A percentile compares a stretch with the other conserved stretches of the same genome.
phyloP scores from a whole-genome alignment of 805 yeast species.

The Pichia cephalocereana region DNA sequence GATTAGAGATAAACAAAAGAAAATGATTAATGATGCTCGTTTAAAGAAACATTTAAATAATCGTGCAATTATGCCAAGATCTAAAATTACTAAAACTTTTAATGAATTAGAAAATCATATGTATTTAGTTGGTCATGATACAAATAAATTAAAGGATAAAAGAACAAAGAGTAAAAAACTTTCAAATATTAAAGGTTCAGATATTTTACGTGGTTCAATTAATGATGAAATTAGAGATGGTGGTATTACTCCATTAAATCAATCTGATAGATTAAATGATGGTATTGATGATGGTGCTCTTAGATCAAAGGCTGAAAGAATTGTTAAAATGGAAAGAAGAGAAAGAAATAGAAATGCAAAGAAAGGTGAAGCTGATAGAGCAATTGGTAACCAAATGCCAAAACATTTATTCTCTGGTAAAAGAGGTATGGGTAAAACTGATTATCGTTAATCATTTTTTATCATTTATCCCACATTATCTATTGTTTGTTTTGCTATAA shows the following conservation, averaged over 20 bases:
- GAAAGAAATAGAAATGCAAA: slow-evolving; percentile 88
- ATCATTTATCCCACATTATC: neutral
- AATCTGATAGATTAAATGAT: slow-evolving; percentile 74
- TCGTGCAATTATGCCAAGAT: slow-evolving; percentile 83
- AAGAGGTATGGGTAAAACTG: slow-evolving; percentile 91
- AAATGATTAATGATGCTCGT: slow-evolving; percentile 83
- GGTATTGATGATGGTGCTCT: slow-evolving; percentile 78
- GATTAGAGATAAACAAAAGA: slow-evolving; percentile 93
- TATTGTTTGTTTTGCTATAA: neutral
- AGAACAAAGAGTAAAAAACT: slow-evolving; percentile 13
- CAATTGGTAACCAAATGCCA: slow-evolving; percentile 73
- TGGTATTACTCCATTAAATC: slow-evolving; percentile 34
- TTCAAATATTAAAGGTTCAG: slow-evolving; percentile 59
- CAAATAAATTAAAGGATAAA: slow-evolving; percentile 47
- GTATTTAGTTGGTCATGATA: slow-evolving; percentile 85
- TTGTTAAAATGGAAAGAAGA: slow-evolving; percentile 84
- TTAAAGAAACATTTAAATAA: slow-evolving; percentile 80
- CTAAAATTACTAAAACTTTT: slow-evolving; percentile 68
- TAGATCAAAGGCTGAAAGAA: slow-evolving; percentile 77
- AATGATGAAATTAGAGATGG: slow-evolving; percentile 13
- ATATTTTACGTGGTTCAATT: slow-evolving; percentile 45
- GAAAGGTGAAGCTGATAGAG: slow-evolving; percentile 95
- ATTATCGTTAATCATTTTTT: slow-evolving; percentile 47
- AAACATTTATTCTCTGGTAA: slow-evolving; percentile 95
- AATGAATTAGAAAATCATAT: slow-evolving; percentile 81